These are phyloP conservation scores for Epichloe festucae DNA, from an alignment of 2,329 filamentous ascomycete species.

Conservation along the genomic window DNA sequence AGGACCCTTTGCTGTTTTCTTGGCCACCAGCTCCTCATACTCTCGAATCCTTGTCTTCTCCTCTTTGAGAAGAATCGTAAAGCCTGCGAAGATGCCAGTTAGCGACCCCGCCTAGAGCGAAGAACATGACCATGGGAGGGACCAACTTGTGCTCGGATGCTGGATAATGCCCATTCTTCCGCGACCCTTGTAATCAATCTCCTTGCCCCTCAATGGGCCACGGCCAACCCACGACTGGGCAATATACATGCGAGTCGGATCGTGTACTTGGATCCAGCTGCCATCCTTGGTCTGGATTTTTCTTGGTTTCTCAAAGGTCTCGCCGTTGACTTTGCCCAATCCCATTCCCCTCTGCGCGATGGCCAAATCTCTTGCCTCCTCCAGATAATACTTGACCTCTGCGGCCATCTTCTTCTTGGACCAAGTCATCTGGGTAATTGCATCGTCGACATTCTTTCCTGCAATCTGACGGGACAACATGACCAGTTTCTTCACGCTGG, in stretches of 20 bases:
- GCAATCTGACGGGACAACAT: constrained; percentile 77
- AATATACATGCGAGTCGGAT: constrained; percentile 77
- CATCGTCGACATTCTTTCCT: constrained; percentile 88
- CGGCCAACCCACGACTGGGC: constrained; percentile 87
- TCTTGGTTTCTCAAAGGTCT: constrained; percentile 22
- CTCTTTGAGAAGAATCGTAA: constrained; percentile 80
- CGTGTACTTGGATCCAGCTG: constrained; percentile 53
- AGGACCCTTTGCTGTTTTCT: constrained; percentile 59
- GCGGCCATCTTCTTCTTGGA: constrained; percentile 84
- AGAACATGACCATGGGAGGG: not conserved
- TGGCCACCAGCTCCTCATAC: constrained; percentile 63
- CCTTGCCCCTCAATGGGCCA: constrained; percentile 45
- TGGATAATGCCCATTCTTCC: constrained; percentile 55
- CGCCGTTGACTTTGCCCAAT: constrained; percentile 35
- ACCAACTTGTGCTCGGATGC: constrained; percentile 64
- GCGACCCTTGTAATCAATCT: constrained; percentile 61
- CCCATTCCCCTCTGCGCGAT: constrained; percentile 78
- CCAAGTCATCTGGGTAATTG: constrained; percentile 88
- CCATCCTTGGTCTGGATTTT: constrained; percentile 65
- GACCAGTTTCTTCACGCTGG: constrained; percentile 82
- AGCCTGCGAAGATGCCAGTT: constrained; percentile 33
- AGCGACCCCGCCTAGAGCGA: not conserved
- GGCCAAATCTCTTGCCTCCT: constrained; percentile 70
- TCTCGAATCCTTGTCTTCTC: constrained; percentile 79
- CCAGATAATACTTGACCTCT: constrained; percentile 67